Evolutionary conservation across 129 eudicot species (phyloP), one percentile per base, ranked within the genome.

Genomic region (Apium graveolens): DNA sequence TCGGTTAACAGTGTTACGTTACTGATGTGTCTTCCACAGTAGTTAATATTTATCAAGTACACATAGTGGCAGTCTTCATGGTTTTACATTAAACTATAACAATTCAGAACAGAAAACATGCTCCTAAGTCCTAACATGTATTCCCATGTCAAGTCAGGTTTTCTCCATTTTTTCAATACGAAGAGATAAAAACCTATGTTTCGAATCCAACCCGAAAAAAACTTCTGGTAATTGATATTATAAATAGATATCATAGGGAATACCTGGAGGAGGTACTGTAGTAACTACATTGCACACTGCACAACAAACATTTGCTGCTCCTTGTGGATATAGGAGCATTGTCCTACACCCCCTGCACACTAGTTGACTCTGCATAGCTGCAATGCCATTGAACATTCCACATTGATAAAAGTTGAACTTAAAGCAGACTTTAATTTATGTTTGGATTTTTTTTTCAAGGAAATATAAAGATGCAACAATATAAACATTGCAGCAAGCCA

Each of bases 321-420:
- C 98, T 86, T 90, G 86, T 14, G 98, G 96, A 65, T 88, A 92
- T 34, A 92, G 75, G 80, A 92, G 89, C 20, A 86, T 82, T 62
- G 88, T 92, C 81, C 93, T 84, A 70, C 98, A 92, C 29, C 98
- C 98, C 77, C 83, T 84, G 83, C 98, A 92, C 74, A 90, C 91
- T 29, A 92, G 77, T 71, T 90, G 93, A 84, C 90, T 88, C 92
- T 90, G 98, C 96, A 92, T 92, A 78, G 57, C 80, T 77, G 55
- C 29, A 77, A 55, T 37, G 38, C 75, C 20, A 41, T 60, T 9
- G 68, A 60, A 60, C 32, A 20, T 11, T 72, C 51, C 51, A 20
- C 35, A 72, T 42, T 18, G 37, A 72, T 72, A 26, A 14, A 71
- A 31, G 2, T 68, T 68, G 24, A 31, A 68, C 10, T 26, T 5